phyloP scores from a whole-genome alignment of 2,329 filamentous ascomycete genomes.

The Juglanconis juglandina region DNA sequence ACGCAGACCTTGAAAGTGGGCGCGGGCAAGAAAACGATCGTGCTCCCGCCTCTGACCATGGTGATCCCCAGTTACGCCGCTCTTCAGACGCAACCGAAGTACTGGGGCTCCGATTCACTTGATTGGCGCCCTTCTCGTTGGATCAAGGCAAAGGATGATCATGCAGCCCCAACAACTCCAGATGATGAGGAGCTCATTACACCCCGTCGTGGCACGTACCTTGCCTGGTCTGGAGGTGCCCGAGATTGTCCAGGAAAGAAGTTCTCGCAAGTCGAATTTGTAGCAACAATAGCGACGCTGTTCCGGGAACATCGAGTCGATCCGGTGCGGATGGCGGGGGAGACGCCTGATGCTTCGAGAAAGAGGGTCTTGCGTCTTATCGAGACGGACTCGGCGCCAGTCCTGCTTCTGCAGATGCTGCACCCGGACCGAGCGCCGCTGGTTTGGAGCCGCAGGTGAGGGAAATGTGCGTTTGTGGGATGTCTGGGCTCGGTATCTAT shows the following conservation, averaged over 20 bases:
- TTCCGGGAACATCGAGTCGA: conserved; percentile 24
- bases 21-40: conserved; percentile 11
- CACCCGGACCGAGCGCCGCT: conserved; percentile 4
- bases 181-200: conserved; percentile 15
- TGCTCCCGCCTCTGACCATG: not conserved
- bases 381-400: conserved; percentile 20
- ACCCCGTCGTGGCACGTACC: conserved; percentile 18
- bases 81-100: not conserved
- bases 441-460: not conserved
- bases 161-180: too few relatives aligned
- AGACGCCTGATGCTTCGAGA: conserved; percentile 19
- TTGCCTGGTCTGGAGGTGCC: conserved; percentile 29
- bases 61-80: conserved; percentile 2
- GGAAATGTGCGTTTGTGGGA: too few relatives aligned
- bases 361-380: conserved; percentile 22
- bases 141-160: not conserved
- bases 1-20: not conserved
- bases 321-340: conserved; percentile 17
- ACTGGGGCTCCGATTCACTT: conserved; percentile 4
- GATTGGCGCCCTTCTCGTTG: not conserved
- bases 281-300: conserved; percentile 25
- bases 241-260: conserved; percentile 28
- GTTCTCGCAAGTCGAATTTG: conserved; percentile 33
- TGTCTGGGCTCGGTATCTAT: too few relatives aligned
- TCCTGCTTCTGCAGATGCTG: conserved; percentile 23